These are phyloP conservation scores for Tieghemostelium lacteum DNA, from an alignment of 78 protist species.

Conservation along the genomic window DNA sequence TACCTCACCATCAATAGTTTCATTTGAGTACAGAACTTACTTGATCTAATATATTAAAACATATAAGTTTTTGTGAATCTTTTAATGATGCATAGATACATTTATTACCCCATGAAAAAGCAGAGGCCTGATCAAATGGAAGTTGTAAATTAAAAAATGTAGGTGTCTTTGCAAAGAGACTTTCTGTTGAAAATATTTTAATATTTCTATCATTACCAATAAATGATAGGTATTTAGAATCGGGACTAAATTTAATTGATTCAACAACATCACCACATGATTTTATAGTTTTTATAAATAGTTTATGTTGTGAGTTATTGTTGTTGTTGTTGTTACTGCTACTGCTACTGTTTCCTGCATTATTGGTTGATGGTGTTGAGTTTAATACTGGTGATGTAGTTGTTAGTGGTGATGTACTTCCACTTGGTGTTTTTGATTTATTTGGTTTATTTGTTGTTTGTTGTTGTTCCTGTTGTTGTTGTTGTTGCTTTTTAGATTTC, in stretches of 20 bases:
- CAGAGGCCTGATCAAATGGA: conserved; percentile 54
- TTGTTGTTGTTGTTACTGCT: too few species aligned
- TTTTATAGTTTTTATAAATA: conserved; percentile 18
- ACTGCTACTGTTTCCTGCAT: too few species aligned
- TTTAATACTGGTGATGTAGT: too few species aligned
- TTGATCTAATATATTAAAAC: conserved; percentile 17
- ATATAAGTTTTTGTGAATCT: conserved; percentile 24
- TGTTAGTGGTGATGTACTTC: too few species aligned
- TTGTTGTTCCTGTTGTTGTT: too few species aligned
- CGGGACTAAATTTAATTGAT: conserved; percentile 1
- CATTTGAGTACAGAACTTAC: not conserved
- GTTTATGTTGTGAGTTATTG: too few species aligned
- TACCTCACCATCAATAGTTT: not conserved
- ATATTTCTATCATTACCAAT: not conserved
- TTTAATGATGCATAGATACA: conserved; percentile 26
- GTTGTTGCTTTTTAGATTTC: too few species aligned
- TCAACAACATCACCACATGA: not conserved
- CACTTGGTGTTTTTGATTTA: too few species aligned
- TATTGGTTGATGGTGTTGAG: too few species aligned
- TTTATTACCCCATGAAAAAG: conserved; percentile 33
- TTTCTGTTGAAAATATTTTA: conserved; percentile 1
- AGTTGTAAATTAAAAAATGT: conserved; percentile 25
- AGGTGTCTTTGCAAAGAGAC: not conserved
- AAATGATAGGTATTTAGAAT: conserved; percentile 5
- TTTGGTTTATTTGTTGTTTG: too few species aligned